Evolutionary conservation across 345 rosid genomes (phyloP), one percentile per base, ranked within the genome.

Genomic region (Linum usitatissimum): DNA sequence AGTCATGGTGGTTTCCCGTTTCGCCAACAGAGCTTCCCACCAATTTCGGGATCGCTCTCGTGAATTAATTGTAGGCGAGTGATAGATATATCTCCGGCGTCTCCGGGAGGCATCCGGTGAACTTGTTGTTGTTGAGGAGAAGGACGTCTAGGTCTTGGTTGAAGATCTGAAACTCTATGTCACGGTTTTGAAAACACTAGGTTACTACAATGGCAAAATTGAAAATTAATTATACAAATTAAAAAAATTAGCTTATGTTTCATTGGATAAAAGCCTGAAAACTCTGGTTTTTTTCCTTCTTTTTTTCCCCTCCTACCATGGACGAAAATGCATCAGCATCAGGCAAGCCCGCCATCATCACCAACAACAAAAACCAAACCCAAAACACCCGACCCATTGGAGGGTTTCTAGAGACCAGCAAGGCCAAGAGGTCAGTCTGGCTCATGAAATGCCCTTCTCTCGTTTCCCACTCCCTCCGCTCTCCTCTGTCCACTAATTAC

Each of bases 401-500:
- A 14, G 81, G 78, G 21, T 12, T 17, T 19, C 55, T 88, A 23
- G 95, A 88, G 59, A 85, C 85, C 14, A 49, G 70, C 69, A 77
- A 68, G 60, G 79, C 92, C 12, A 95, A 88, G 5, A 82, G 80
- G 66, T 64, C 86, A 23, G 66, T 86, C 67, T 88, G 91, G 96
- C 65, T 86, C 0, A 84, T 91, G 92, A 91, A 88, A 68, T 80
- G 83, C 69, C 90, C 96, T 30, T 67, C 87, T 15, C 72, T 88
- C 61, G 84, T 83, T 18, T 77, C 83, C 48, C 83, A 78, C 58
- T 88, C 90, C 56, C 72, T 85, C 20, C 62, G 69, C 20, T 34
- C 66, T 42, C 61, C 61, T 30, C 28, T 23, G 28, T 69, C 68
- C 34, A 48, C 73, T 7, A 74, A 77, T 30, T 79, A 74, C 34